These are phyloP conservation scores for Alternaria sp. DNA, from an alignment of 2,329 filamentous ascomycete species.

Conservation along the genomic window DNA sequence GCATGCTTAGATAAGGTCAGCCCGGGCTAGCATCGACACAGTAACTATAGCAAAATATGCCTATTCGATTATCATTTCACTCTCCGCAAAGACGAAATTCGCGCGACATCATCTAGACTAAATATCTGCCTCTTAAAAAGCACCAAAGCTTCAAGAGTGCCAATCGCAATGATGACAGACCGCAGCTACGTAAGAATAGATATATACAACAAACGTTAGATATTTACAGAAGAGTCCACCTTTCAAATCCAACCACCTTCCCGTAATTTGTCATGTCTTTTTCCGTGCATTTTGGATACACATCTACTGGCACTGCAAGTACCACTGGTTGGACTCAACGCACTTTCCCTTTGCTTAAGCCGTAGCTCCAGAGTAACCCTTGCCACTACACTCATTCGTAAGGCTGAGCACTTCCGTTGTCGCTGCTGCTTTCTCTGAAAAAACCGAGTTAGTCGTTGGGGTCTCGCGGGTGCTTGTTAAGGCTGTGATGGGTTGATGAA, in stretches of 20 bases:
- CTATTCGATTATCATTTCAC: too few relatives aligned
- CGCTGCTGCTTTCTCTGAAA: neutral
- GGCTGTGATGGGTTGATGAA: too few relatives aligned
- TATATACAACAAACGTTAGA: neutral
- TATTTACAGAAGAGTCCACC: slow-evolving; percentile 3
- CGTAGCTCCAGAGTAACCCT: slow-evolving; percentile 50
- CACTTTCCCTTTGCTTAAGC: slow-evolving; percentile 52
- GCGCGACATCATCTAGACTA: too few relatives aligned
- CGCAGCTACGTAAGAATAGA: neutral
- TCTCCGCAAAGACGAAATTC: too few relatives aligned
- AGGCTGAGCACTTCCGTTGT: slow-evolving; percentile 17
- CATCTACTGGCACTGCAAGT: slow-evolving; percentile 51
- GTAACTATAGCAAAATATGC: too few relatives aligned
- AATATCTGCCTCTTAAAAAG: too few relatives aligned
- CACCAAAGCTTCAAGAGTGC: too few relatives aligned
- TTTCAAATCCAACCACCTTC: neutral
- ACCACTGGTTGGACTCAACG: slow-evolving; percentile 52
- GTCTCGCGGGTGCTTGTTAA: neutral
- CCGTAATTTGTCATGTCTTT: too few relatives aligned
- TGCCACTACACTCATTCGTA: slow-evolving; percentile 55
- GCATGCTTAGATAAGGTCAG: too few relatives aligned
- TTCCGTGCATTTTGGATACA: neutral
- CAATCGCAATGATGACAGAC: too few relatives aligned
- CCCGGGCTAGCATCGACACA: too few relatives aligned
- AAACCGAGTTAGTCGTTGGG: neutral